Percentiles rank a stretch among this genome's conserved stretches.
Conservation (phyloP, 345 rosid genomes). For the Iberis pinnata region DNA sequence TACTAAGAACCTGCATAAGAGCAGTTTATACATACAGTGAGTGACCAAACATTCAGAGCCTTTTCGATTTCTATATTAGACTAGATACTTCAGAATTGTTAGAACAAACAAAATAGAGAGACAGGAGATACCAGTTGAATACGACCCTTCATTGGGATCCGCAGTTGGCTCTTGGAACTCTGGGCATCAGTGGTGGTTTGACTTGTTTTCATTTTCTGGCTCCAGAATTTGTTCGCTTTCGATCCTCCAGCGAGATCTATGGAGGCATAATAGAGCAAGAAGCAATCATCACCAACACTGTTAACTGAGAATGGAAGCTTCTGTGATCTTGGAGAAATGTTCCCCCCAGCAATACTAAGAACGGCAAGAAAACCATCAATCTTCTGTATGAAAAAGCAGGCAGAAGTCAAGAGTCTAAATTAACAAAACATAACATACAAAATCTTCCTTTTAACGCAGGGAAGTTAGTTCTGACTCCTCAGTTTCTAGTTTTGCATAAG, state of each 20-base stretch:
- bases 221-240: constrained; percentile 40
- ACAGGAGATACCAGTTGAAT: constrained; percentile 61
- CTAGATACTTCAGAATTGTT: neutral
- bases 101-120: constrained; percentile 12
- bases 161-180: constrained; percentile 52
- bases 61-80: neutral
- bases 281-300: constrained; percentile 83
- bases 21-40: constrained; percentile 17
- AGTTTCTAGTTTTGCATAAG: neutral
- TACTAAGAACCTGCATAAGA: constrained; percentile 74
- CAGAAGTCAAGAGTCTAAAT: constrained; percentile 12
- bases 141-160: constrained; percentile 91
- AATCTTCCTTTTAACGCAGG: neutral
- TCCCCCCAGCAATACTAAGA: constrained; percentile 83
- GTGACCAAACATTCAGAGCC: constrained; percentile 4
- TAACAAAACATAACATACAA: neutral
- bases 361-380: constrained; percentile 94
- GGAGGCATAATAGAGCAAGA: constrained; percentile 69
- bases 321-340: constrained; percentile 75
- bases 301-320: constrained; percentile 90
- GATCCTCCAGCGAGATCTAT: constrained; percentile 67
- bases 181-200: constrained; percentile 53
- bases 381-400: constrained; percentile 38
- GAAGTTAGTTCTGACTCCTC: neutral
- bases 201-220: constrained; percentile 49